These are phyloP conservation scores for Candida parachauliodes DNA, from an alignment of 805 yeast genomes.

Conservation along the genomic window DNA sequence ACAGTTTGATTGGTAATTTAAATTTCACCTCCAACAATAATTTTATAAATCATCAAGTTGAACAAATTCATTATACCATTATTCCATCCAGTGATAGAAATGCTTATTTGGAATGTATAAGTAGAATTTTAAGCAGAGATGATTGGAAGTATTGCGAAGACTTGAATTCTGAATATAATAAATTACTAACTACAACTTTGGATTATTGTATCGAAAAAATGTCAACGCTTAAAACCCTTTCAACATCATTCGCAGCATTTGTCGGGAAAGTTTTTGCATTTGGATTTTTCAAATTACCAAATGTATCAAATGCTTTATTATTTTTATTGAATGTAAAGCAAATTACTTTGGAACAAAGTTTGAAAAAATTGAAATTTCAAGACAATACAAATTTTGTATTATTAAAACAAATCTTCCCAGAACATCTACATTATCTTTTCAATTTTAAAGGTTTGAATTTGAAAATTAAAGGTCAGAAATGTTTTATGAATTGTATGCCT, in stretches of 20 bases:
- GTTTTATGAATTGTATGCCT: conserved; percentile 30
- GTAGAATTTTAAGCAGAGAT: conserved; percentile 43
- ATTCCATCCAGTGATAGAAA: conserved; percentile 40
- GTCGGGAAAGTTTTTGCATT: conserved; percentile 70
- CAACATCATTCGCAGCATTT: conserved; percentile 60
- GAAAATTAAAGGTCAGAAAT: conserved; percentile 19
- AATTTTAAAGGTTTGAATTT: conserved; percentile 31
- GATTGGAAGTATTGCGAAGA: conserved; percentile 43
- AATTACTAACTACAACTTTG: conserved; percentile 48
- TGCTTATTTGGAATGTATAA: conserved; percentile 53
- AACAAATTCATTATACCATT: conserved; percentile 6
- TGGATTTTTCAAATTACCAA: conserved; percentile 50
- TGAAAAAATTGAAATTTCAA: conserved; percentile 6
- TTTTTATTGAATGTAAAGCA: conserved; percentile 57
- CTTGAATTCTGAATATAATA: conserved; percentile 24
- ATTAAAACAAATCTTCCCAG: conserved; percentile 21
- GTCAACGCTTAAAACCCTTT: conserved; percentile 43
- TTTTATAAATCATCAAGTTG: not conserved
- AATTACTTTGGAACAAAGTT: conserved; percentile 29
- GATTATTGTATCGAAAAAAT: conserved; percentile 49
- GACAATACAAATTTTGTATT: not conserved
- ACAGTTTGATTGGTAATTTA: conserved; percentile 24
- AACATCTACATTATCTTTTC: conserved; percentile 26
- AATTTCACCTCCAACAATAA: conserved; percentile 2
- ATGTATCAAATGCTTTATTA: conserved; percentile 51